These are phyloP conservation scores for Zizania latifolia DNA, from an alignment of 176 grass and related monocot species.

Conservation along the genomic window DNA sequence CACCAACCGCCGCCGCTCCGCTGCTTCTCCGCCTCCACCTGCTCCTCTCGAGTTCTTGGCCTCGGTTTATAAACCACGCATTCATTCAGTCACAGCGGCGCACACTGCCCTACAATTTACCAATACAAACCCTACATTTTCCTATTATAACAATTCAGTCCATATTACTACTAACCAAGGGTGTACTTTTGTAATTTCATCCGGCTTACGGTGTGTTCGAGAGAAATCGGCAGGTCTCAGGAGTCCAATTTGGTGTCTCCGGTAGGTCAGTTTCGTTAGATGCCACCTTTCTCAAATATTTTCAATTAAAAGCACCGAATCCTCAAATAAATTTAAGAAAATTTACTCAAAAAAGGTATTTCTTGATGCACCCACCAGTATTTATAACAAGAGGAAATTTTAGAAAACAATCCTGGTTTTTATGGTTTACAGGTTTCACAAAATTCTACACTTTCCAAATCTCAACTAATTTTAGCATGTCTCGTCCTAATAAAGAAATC, in stretches of 20 bases:
- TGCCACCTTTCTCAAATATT: neutral
- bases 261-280: neutral
- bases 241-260: neutral
- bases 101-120: slow-evolving; percentile 1
- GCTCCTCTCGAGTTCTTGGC: slow-evolving; percentile 22
- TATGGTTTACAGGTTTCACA: too few species aligned
- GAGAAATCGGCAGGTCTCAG: slow-evolving; percentile 30
- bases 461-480: too few species aligned
- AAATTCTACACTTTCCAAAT: too few species aligned
- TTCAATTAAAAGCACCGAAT: too few species aligned
- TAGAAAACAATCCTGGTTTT: too few species aligned
- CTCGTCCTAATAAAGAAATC: too few species aligned
- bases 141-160: neutral
- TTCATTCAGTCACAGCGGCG: neutral
- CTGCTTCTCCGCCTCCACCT: slow-evolving; percentile 20
- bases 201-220: neutral
- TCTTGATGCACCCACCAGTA: too few species aligned
- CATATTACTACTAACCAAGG: neutral
- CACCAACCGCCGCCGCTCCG: neutral
- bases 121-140: neutral
- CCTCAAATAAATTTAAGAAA: too few species aligned
- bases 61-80: slow-evolving; percentile 35
- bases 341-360: too few species aligned
- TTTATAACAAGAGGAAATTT: too few species aligned
- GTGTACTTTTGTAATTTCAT: neutral